Conservation (phyloP, 331 rosid genomes). For the Rhamnella rubrinervis region DNA sequence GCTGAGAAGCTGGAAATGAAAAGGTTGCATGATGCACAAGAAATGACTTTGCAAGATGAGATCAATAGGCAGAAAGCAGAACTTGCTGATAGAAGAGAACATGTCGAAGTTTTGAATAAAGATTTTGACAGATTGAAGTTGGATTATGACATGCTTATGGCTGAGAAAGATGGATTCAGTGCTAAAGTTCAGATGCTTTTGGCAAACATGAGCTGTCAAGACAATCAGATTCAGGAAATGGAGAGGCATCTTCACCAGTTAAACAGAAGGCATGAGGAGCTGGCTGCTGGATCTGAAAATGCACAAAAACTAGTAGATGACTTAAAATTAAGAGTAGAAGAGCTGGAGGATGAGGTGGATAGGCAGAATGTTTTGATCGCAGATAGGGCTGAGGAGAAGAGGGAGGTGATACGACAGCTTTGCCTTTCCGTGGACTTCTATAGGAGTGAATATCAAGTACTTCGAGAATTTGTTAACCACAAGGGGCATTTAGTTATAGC, state of each 20-base stretch:
- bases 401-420: conserved; percentile 85
- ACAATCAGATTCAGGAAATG: conserved; percentile 41
- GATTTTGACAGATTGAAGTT: conserved; percentile 54
- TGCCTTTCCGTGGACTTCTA: conserved; percentile 77
- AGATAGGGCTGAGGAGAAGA: conserved; percentile 70
- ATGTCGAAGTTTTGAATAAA: conserved; percentile 50
- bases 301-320: conserved; percentile 37
- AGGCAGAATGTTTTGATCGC: conserved; percentile 52
- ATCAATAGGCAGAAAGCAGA: conserved; percentile 49
- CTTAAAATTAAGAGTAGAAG: conserved; percentile 48
- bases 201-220: conserved; percentile 48
- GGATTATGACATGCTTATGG: conserved; percentile 51
- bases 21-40: conserved; percentile 35
- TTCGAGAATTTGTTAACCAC: conserved; percentile 48
- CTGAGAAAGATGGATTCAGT: conserved; percentile 48
- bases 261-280: conserved; percentile 24
- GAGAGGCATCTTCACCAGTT: conserved; percentile 35
- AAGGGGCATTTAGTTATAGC: conserved; percentile 43
- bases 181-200: conserved; percentile 38
- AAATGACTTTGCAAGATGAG: conserved; percentile 47
- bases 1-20: conserved; percentile 45
- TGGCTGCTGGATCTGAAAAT: conserved; percentile 38
- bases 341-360: conserved; percentile 53
- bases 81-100: conserved; percentile 35
- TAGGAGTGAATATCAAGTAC: conserved; percentile 66